A percentile compares a stretch with the other conserved stretches of the same genome.
These are phyloP conservation scores for Discostella stelligeroides DNA, from an alignment of 108 stramenopile genomes.

Conservation along the genomic window DNA sequence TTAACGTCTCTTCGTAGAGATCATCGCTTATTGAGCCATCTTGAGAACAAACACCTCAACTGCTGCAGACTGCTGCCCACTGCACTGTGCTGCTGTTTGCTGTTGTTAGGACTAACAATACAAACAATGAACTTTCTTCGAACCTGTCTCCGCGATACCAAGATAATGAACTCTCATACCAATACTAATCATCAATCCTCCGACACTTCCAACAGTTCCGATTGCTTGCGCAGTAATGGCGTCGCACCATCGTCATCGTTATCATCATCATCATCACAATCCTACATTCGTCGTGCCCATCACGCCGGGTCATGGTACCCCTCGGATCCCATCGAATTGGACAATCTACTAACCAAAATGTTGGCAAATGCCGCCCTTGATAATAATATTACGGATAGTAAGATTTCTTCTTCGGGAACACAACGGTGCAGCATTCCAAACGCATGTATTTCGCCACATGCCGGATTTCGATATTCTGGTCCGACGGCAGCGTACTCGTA, in stretches of 20 bases:
- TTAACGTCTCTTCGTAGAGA: too few species aligned
- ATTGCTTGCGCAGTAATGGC: neutral
- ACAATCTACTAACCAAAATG: constrained; percentile 50
- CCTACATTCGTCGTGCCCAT: constrained; percentile 64
- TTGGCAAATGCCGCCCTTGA: constrained; percentile 47
- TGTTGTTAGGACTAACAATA: too few species aligned
- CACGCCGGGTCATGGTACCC: constrained; percentile 87
- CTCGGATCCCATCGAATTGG: constrained; percentile 42
- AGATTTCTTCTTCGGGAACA: constrained; percentile 1
- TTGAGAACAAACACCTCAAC: too few species aligned
- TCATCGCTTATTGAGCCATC: too few species aligned
- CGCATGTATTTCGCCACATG: constrained; percentile 82
- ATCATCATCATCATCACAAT: neutral
- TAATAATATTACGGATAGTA: constrained; percentile 6
- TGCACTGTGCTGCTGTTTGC: too few species aligned
- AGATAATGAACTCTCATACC: neutral
- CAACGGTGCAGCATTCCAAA: constrained; percentile 31
- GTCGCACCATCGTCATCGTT: neutral
- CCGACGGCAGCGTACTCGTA: constrained; percentile 87
- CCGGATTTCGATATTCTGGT: constrained; percentile 83
- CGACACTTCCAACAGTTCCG: neutral
- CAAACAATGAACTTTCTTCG: neutral
- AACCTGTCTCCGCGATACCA: neutral
- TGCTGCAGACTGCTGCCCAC: too few species aligned
- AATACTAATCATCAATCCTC: neutral